Conservation (phyloP, 2,329 filamentous ascomycete genomes). For the Fusarium avenaceum region DNA sequence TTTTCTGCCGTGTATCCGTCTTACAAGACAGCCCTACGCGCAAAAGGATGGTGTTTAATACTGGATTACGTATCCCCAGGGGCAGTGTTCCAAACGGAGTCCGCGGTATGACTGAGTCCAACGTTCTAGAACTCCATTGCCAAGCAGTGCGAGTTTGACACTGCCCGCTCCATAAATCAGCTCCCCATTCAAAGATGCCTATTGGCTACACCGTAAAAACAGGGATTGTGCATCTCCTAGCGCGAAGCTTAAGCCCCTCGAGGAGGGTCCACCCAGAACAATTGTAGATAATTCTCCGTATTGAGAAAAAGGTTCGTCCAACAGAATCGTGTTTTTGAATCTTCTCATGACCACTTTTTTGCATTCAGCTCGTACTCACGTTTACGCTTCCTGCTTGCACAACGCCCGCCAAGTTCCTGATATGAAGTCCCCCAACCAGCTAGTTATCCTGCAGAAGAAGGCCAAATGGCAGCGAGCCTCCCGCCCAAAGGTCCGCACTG, state of each 20-base stretch:
- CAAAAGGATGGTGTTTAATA: neutral
- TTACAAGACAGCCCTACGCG: neutral
- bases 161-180: neutral
- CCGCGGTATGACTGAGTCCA: neutral
- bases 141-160: neutral
- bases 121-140: neutral
- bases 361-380: too few species aligned
- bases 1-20: neutral
- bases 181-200: rapidly evolving
- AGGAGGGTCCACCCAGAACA: neutral
- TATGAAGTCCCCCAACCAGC: neutral
- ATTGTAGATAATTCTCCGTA: conserved; percentile 11
- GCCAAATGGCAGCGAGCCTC: conserved; percentile 32
- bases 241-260: conserved; percentile 14
- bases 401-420: neutral
- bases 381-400: neutral
- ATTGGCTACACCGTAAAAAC: conserved; percentile 27
- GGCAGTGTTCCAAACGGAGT: neutral
- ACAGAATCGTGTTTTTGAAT: conserved; percentile 16
- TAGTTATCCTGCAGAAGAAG: conserved; percentile 5
- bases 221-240: conserved; percentile 2
- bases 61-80: neutral
- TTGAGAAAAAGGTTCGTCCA: conserved; percentile 10
- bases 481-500: conserved; percentile 35
- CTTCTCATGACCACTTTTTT: neutral